Evolutionary conservation across 176 grass and related monocot species (phyloP), one percentile per base, ranked within the genome.

Genomic region (Musa schizocarpa): DNA sequence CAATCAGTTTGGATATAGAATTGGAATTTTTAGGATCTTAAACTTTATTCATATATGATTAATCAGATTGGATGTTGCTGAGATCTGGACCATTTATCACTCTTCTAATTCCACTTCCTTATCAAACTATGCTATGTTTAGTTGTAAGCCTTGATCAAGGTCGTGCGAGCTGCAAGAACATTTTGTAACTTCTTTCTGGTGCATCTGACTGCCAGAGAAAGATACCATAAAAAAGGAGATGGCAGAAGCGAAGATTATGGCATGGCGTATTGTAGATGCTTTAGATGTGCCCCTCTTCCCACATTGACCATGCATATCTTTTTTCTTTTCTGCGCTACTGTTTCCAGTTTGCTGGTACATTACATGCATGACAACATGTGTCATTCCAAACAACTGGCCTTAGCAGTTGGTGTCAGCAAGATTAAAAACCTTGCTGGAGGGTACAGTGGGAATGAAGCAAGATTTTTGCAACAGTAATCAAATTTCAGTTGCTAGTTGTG

Each of bases 381-480:
- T 43, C 34, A 43, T 43, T 43, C 34, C 25, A 12, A 66, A 66
- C 5, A 23, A 20, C 13, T 12, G 24, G 12, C 63, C 11, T 22
- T 0, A 5, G 1, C 27, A 26, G 22, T 66, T 66, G 22, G 24
- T 13, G 2, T 64, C 62, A 3, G 27, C 12, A 3, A 24, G 12
- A 14, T 34, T 16, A 34, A 68, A 64, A 68, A 68, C 34, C 65
- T 68, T 68, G 65, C 24, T 68, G 11, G 65, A 68, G 24, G 65
- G 13, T 10, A 34, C 13, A 68, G 0, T 26, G 27, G 65, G 14
- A 34, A 68, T 26, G 57, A 11, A 65, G 11, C 22, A 65, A 65
- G 63, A 27, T 21, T 64, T 64, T 64, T 24, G 24, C n/a, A n/a
- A 9, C 2, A 21, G 61, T 10, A 65, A 22, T 65, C 24, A 1